These are phyloP conservation scores for Mycena amicta DNA, from an alignment of 768 basidiomycete genomes.

Conservation along the genomic window DNA sequence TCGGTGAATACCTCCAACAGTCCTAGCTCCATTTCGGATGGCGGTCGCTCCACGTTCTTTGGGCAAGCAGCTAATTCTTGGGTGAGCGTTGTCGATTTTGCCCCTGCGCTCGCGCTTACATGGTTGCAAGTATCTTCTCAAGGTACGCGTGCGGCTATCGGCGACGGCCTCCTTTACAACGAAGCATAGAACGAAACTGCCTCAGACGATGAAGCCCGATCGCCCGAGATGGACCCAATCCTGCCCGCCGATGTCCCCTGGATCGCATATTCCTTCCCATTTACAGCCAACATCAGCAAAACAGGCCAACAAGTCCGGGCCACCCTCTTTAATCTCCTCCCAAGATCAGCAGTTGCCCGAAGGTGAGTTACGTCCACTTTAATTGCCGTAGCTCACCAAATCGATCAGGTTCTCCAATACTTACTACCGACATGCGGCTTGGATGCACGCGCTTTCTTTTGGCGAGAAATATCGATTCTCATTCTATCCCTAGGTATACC, in stretches of 20 bases:
- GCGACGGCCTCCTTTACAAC: conserved; percentile 3
- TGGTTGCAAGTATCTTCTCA: conserved; percentile 57
- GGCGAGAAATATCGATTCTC: conserved; percentile 4
- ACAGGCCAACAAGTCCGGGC: conserved; percentile 46
- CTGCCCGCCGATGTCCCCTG: conserved; percentile 59
- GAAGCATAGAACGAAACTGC: conserved; percentile 57
- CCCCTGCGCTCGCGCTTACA: background rate
- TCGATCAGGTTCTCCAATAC: conserved; percentile 41
- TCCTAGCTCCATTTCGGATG: conserved; percentile 60
- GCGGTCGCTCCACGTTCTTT: conserved; percentile 65
- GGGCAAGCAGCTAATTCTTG: conserved; percentile 70
- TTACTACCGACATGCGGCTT: conserved; percentile 70
- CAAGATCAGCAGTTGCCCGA: conserved; percentile 39
- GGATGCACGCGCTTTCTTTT: conserved; percentile 58
- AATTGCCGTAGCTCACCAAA: background rate
- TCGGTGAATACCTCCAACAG: conserved; percentile 17
- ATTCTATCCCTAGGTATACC: conserved; percentile 52
- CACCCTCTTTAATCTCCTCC: conserved; percentile 50
- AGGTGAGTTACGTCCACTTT: background rate
- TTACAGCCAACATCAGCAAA: conserved; percentile 46
- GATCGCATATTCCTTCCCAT: conserved; percentile 64
- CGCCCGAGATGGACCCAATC: conserved; percentile 36
- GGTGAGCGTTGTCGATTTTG: conserved; percentile 41
- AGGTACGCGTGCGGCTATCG: conserved; percentile 41
- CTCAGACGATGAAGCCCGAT: conserved; percentile 54